Evolutionary conservation across 129 eudicot genomes (phyloP), one percentile per base, ranked within the genome.

Genomic region (Flaveria sonorensis): DNA sequence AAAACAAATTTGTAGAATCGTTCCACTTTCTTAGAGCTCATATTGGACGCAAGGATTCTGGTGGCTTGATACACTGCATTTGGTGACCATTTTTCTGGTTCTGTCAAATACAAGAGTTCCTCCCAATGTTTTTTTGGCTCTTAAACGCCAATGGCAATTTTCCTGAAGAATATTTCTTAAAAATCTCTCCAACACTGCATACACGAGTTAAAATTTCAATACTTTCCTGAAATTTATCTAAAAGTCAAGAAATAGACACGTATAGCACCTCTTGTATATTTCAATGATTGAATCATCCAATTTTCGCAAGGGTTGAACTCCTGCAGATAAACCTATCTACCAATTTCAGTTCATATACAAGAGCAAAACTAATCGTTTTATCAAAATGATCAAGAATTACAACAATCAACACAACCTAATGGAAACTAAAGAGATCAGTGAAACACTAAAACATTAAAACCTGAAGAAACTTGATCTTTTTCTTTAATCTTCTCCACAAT

Each of bases 71-170:
- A 89, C 89, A 89, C 78, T 0, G 97, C 97, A 86, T 89, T 86
- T 15, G 97, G 96, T n/a, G 98, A 91, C 97, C 98, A 94, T 76
- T 91, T 91, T 59, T 91, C 97, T 66, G 98, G 98, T 80, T 91
- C 97, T 26, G 97, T 91, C 69, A 94, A 80, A 75, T 87, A 87
- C 74, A 94, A 45, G 16, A 87, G 90, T 77, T 94, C 97, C 87
- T 91, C 97, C 98, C 98, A 94, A n/a, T 73, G 77, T 70, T 87
- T 85, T 39, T 83, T 57, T 0, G 93, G 81, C 88, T 93, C 75
- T 94, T 94, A 65, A 94, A 94, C n/a, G 96, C 97, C 82, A 91
- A 87, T 39, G 97, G 98, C 62, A 94, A 76, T 75, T 91, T 91
- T 67, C 97, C 98, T 4, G 93, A 82, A 0, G 96, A 91, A 79